Base-by-base conservation (phyloP, 306 rosid species). In the Castanea crenata region DNA sequence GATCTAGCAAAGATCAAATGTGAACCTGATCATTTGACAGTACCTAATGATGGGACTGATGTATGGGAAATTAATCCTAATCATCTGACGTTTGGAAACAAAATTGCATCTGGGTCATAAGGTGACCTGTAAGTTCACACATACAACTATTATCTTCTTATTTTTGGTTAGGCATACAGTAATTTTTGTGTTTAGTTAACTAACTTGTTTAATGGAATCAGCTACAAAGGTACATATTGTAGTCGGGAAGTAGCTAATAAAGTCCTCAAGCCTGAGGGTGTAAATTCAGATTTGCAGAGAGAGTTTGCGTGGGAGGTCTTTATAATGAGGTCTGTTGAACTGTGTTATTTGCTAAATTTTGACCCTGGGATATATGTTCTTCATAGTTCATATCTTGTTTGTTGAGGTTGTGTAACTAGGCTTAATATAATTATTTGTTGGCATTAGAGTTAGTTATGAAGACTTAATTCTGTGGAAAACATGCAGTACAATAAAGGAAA, bases 171-270 rank as follows among this genome's bases (percentile, higher is more conserved):
- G 72, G 54, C 68, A 79, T 82, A 75, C 64, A 77, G 68, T 58
- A 59, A 77, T 59, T 54, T 76, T 76, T 86, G 67, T 82, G 27
- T 58, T 19, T 13, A 55, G 56, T 71, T 78, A 32, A 83, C 87
- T 87, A 80, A 90, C 72, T 56, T 49, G 15, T 74, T 38, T 74
- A 77, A 82, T 83, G 79, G 54, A 35, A 34, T 80, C 76, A 96
- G 99, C 88, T 96, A 85, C 71, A 90, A 94, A 86, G 99, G 99
- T 44, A 86, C 92, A 46, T 96, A 89, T 88, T 96, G 94, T 81
- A 91, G 92, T 80, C 99, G 93, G 84, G 99, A 96, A 77, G 99
- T 93, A 81, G 99, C 99, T 72, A 86, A 93, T 84, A 96, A 96
- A 86, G 78, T 96, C 81, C 95, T 96, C 64, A 93, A 85, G 87